Conservation (phyloP, 179 eudicot genomes). For the Sideroxylon spinosum region DNA sequence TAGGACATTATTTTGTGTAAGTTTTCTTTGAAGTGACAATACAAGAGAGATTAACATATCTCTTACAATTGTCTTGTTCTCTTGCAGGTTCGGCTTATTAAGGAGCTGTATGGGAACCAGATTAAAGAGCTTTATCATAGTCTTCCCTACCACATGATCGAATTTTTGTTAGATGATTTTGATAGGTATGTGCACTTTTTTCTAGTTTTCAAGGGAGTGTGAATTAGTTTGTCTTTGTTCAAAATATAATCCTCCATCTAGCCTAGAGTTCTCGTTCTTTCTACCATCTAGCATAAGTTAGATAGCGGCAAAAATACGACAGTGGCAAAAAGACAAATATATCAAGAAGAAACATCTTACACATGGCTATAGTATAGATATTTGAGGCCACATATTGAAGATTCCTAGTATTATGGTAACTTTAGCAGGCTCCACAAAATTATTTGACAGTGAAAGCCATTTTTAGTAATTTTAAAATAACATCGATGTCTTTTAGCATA, state of each 20-base stretch:
- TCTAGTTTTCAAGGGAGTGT: not conserved
- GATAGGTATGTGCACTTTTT: constrained; percentile 53
- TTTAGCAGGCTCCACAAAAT: no score
- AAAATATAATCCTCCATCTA: not conserved
- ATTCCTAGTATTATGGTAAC: no score
- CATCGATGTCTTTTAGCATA: no score
- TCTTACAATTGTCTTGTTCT: constrained; percentile 19
- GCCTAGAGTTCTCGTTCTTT: no score
- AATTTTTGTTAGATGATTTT: constrained; percentile 75
- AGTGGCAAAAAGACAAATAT: no score
- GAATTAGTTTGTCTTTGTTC: not conserved
- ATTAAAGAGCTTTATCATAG: constrained; percentile 93
- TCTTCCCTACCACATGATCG: constrained; percentile 87
- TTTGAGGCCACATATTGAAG: no score
- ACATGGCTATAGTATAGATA: no score
- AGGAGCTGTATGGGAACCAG: constrained; percentile 92
- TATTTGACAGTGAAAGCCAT: no score
- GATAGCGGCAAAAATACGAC: no score
- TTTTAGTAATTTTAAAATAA: no score
- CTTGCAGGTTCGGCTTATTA: constrained; percentile 77
- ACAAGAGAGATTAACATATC: not conserved
- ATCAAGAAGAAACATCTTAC: no score
- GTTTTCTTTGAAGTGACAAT: not conserved
- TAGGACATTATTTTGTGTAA: not conserved
- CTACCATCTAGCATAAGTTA: no score